phyloP scores from a whole-genome alignment of 1,284 basidiomycete genomes.

The Grifola frondosa region DNA sequence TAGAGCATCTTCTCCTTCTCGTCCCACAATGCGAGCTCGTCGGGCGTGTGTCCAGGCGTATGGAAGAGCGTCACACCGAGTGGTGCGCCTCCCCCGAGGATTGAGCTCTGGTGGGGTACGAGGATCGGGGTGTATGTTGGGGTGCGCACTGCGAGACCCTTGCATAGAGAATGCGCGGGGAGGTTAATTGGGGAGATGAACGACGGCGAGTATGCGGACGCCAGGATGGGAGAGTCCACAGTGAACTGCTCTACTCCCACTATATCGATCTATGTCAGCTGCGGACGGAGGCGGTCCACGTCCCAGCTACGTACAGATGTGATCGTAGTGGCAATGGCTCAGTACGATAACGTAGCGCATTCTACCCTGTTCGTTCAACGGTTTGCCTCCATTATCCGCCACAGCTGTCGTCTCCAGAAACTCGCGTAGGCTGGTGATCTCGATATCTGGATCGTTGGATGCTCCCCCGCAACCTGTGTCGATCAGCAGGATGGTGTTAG shows the following conservation, averaged over 20 bases:
- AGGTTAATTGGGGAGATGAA: conserved; percentile 43
- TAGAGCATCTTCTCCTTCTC: conserved; percentile 48
- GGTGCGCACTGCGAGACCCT: conserved; percentile 37
- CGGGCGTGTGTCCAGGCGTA: conserved; percentile 57
- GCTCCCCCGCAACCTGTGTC: conserved; percentile 56
- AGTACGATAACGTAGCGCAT: conserved; percentile 47
- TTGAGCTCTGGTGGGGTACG: conserved; percentile 34
- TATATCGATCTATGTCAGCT: conserved; percentile 15
- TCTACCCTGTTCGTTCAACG: conserved; percentile 43
- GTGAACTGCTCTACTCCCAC: conserved; percentile 52
- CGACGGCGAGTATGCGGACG: conserved; percentile 42
- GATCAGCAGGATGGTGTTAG: conserved; percentile 45
- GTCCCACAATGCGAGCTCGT: conserved; percentile 54
- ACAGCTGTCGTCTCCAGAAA: conserved; percentile 49
- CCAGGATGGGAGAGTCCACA: conserved; percentile 44
- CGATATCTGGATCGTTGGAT: conserved; percentile 38
- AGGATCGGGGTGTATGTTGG: conserved; percentile 46
- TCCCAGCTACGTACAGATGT: conserved; percentile 44
- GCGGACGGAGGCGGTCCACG: not conserved
- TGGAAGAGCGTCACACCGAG: conserved; percentile 45
- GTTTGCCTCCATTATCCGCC: conserved; percentile 40
- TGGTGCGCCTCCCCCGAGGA: conserved; percentile 14
- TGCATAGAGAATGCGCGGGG: conserved; percentile 46
- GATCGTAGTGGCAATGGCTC: conserved; percentile 59
- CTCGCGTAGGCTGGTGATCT: conserved; percentile 43